Evolutionary conservation across 1,284 basidiomycete genomes (phyloP).

Genomic region (Ustilago loliicola): DNA sequence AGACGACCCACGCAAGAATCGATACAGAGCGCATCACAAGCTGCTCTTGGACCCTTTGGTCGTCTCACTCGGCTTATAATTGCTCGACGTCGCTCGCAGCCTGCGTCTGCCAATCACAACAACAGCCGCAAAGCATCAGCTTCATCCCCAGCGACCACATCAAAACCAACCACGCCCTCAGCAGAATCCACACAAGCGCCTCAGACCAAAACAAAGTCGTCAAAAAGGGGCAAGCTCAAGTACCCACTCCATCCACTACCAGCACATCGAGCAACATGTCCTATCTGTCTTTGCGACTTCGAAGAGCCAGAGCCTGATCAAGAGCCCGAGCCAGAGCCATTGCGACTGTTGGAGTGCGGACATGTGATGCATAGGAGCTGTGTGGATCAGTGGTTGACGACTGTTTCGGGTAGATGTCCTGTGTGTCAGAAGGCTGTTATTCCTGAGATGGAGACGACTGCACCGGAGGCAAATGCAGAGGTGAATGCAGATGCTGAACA

Average conservation of each 20-base stretch:
- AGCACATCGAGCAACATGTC: slow-evolving; percentile 60
- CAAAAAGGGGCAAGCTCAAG: slow-evolving; percentile 23
- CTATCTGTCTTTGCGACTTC: slow-evolving; percentile 66
- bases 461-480: background rate
- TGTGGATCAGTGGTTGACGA: slow-evolving; percentile 63
- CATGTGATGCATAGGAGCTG: slow-evolving; percentile 61
- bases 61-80: slow-evolving; percentile 27
- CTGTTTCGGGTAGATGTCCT: slow-evolving; percentile 61
- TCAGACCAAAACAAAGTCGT: background rate
- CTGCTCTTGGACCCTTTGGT: slow-evolving; percentile 16
- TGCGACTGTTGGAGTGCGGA: slow-evolving; percentile 56
- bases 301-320: slow-evolving; percentile 33
- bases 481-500: background rate
- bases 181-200: background rate
- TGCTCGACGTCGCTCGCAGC: slow-evolving; percentile 19
- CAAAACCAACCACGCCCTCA: background rate
- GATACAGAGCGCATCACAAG: slow-evolving; percentile 6
- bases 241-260: slow-evolving; percentile 60
- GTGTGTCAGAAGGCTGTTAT: slow-evolving; percentile 59
- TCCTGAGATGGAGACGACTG: slow-evolving; percentile 2
- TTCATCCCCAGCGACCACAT: background rate
- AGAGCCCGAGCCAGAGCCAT: slow-evolving; percentile 53
- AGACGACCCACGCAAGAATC: slow-evolving; percentile 26
- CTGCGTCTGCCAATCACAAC: background rate
- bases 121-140: slow-evolving; percentile 4